Evolutionary conservation across 1,284 basidiomycete species (phyloP), one percentile per base, ranked within the genome.

Genomic region (Ganoderma boninense): DNA sequence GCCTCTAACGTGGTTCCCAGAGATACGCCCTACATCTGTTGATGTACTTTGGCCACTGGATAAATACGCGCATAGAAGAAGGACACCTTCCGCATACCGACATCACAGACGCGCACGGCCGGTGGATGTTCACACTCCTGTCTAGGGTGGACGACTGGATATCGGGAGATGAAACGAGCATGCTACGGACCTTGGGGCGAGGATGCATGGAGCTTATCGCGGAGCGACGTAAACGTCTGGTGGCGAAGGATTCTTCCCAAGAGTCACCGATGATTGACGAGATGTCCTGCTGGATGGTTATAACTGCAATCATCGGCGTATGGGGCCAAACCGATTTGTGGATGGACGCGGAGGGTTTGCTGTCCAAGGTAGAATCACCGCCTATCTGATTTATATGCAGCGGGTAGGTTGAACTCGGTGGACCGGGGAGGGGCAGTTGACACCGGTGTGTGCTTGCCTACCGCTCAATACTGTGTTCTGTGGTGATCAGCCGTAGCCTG

Each of bases 321-420:
- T 98, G 96, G 97, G 92, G 89, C 26, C 97, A 98, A 82, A 86
- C 83, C 67, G 97, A 98, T 80, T 82, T 98, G 59, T 94, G 95
- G 90, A 85, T 87, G 76, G 94, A 97, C 78, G 92, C 92, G 13
- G 90, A 92, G 74, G 83, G 29, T 10, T 75, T 76, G 71, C 62
- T 80, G 57, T 64, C 70, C 29, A 70, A 72, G 64, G 62, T 71
- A 42, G 71, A 71, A 43, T 46, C 23, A 26, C 62, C 60, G 16
- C 29, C 49, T 57, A 4, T 57, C 13, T 57, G 40, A 60, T 60
- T 11, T 40, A 60, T 60, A 20, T 40, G 18, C 11, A n/a, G 32
- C 11, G 20, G 57, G 57, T 60, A 60, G 57, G 57, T 60, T 20
- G 35, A 40, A 29, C 20, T 32, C 57, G 40, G 20, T n/a, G 57